Percentiles rank a stretch among this genome's conserved stretches.
These are phyloP conservation scores for Cynara cardunculus DNA, from an alignment of 129 eudicot species.

Conservation along the genomic window DNA sequence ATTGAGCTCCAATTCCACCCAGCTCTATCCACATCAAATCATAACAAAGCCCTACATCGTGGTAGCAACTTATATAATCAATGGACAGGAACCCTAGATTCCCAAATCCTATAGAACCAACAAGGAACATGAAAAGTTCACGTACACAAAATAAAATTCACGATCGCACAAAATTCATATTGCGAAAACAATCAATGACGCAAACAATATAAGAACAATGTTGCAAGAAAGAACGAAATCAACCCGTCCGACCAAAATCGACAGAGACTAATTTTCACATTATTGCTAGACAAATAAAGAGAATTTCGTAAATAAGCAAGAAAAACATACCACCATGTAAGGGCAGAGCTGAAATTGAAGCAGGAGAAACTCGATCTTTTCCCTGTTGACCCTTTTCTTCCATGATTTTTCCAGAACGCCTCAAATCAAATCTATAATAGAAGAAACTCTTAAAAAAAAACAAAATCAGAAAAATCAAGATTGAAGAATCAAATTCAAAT, in stretches of 20 bases:
- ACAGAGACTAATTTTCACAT: slow-evolving; percentile 7
- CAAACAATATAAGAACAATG: neutral
- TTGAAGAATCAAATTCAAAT: slow-evolving; percentile 26
- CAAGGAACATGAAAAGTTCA: neutral
- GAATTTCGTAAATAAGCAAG: neutral
- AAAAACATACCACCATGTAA: slow-evolving; percentile 31
- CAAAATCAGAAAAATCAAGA: neutral
- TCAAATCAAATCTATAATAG: slow-evolving; percentile 16
- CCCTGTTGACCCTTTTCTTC: slow-evolving; percentile 52
- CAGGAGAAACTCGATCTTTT: slow-evolving; percentile 39
- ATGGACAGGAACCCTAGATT: slow-evolving; percentile 24
- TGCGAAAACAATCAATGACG: slow-evolving; percentile 13
- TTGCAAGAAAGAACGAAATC: neutral
- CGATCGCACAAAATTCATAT: neutral
- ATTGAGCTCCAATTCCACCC: neutral
- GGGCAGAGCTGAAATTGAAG: slow-evolving; percentile 32
- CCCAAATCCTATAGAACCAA: slow-evolving; percentile 14
- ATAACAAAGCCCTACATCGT: slow-evolving; percentile 10
- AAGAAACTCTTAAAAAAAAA: neutral
- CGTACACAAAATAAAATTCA: neutral
- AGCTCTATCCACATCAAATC: slow-evolving; percentile 10
- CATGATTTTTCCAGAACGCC: slow-evolving; percentile 27
- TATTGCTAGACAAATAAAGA: neutral
- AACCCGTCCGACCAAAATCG: slow-evolving; percentile 1
- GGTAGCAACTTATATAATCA: neutral